Base-by-base conservation (phyloP, 2,329 filamentous ascomycete genomes). In the Tolypocladium ophioglossoides region DNA sequence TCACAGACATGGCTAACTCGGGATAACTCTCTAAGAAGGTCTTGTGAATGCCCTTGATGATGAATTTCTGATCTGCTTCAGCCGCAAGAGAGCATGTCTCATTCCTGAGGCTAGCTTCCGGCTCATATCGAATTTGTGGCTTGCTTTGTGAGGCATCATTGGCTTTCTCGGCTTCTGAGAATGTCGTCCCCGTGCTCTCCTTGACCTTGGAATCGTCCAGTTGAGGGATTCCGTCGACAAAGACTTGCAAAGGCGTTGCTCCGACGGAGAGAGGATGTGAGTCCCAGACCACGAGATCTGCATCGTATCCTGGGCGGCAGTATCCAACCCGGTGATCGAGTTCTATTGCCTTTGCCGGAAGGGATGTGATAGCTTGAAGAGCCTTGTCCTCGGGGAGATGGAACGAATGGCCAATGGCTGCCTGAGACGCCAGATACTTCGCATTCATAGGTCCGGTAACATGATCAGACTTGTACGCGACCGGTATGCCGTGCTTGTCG, bases 281-380 rank as follows among this genome's bases (percentile, higher is more conserved):
- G 55, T 78, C 71, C 75, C 75, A 78, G 5, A 78, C 66, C 5
- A 76, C 76, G 34, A 78, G 59, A 54, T 79, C 76, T 16, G 75
- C 76, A 59, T 79, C 76, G 54, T 75, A 78, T 4, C 75, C 74
- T 4, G 70, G 60, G 16, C 68, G 68, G 10, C 65, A 65, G 55
- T 72, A 76, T 3, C 76, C 76, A 3, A 78, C 67, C 2, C 75
- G 69, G 55, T 74, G 64, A 47, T 70, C 69, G 30, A 74, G 64
- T 37, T 73, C 69, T 2, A 77, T 61, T 3, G 73, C 70, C 12
- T 65, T 68, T 5, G 75, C 75, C 4, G 75, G 75, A 1, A 75
- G 65, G 4, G 72, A 75, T 0, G 74, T 77, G 7, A 78, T 70
- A 55, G 44, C 27, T 14, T 47, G 44, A 2, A 47, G 44, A 32